Evolutionary conservation across 2,329 filamentous ascomycete genomes (phyloP).

Genomic region (Aureobasidium sp.): DNA sequence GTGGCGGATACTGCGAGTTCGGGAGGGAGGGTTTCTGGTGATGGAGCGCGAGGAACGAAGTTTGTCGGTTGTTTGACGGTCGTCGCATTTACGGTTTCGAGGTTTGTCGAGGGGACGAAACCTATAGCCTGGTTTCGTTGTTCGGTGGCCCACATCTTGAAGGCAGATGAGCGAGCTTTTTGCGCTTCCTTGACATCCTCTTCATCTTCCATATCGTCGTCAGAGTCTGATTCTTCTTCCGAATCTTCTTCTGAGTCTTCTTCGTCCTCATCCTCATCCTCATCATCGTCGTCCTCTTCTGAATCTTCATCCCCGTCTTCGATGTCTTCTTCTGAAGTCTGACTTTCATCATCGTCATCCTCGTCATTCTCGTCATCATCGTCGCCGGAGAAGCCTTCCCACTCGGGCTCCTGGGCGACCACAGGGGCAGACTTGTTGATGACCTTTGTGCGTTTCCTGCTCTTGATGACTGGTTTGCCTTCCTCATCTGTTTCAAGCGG

Average conservation of each 20-base stretch:
- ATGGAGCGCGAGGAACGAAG: constrained; percentile 58
- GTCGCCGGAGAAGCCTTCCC: constrained; percentile 47
- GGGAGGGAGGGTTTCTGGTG: constrained; percentile 61
- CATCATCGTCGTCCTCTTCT: constrained; percentile 16
- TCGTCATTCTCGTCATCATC: constrained; percentile 19
- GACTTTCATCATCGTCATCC: constrained; percentile 15
- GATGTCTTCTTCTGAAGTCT: constrained; percentile 9
- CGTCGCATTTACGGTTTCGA: constrained; percentile 28
- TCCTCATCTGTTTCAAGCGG: constrained; percentile 72
- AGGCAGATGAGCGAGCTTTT: constrained; percentile 53
- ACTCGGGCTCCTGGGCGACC: constrained; percentile 41
- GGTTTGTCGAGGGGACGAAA: constrained; percentile 41
- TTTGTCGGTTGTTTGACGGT: constrained; percentile 43
- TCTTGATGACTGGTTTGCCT: constrained; percentile 73
- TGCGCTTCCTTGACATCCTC: constrained; percentile 23
- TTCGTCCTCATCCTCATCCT: constrained; percentile 16
- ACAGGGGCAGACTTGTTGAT: constrained; percentile 17
- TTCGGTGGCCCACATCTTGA: constrained; percentile 87
- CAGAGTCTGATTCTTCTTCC: constrained; percentile 22
- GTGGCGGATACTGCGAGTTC: constrained; percentile 52
- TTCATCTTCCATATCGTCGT: constrained; percentile 24
- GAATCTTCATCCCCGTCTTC: constrained; percentile 9
- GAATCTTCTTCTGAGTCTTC: constrained; percentile 24
- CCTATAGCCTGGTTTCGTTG: constrained; percentile 79
- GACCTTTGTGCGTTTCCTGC: constrained; percentile 54